These are phyloP conservation scores for Starmera quercuum DNA, from an alignment of 805 yeast species.

Conservation along the genomic window DNA sequence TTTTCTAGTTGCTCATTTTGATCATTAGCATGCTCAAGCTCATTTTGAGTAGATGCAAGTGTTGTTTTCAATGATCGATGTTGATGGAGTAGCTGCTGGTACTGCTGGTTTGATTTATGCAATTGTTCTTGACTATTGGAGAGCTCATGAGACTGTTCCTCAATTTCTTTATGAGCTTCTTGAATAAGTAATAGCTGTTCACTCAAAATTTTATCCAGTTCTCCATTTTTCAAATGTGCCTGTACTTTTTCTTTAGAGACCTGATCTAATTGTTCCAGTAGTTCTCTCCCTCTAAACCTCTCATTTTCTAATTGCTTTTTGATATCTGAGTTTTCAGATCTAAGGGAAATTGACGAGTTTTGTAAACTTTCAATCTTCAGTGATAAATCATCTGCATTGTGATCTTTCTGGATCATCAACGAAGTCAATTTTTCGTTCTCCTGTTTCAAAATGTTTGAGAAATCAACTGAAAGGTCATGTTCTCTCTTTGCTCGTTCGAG, in stretches of 20 bases:
- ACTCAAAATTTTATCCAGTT: not conserved
- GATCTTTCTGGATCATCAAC: too few relatives aligned
- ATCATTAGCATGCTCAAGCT: not conserved
- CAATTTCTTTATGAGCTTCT: slow-evolving; percentile 1
- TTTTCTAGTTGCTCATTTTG: not conserved
- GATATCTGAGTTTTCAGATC: not conserved
- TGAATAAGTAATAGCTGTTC: not conserved
- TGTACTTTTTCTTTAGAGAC: not conserved
- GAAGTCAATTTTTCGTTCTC: too few relatives aligned
- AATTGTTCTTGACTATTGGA: not conserved
- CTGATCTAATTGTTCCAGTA: not conserved
- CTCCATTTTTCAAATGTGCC: not conserved
- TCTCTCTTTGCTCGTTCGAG: too few relatives aligned
- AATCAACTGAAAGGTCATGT: too few relatives aligned
- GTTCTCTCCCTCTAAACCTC: not conserved
- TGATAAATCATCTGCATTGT: too few relatives aligned
- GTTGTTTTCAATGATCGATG: too few relatives aligned
- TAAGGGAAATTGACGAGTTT: too few relatives aligned
- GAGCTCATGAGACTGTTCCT: not conserved
- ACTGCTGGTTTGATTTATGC: not conserved
- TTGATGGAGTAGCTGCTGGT: not conserved
- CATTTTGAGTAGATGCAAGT: too few relatives aligned
- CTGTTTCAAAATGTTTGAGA: too few relatives aligned
- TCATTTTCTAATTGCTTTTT: not conserved
- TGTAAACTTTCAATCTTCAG: too few relatives aligned